These are phyloP conservation scores for Dalechampia spathulata DNA, from an alignment of 441 rosid species.

Conservation along the genomic window DNA sequence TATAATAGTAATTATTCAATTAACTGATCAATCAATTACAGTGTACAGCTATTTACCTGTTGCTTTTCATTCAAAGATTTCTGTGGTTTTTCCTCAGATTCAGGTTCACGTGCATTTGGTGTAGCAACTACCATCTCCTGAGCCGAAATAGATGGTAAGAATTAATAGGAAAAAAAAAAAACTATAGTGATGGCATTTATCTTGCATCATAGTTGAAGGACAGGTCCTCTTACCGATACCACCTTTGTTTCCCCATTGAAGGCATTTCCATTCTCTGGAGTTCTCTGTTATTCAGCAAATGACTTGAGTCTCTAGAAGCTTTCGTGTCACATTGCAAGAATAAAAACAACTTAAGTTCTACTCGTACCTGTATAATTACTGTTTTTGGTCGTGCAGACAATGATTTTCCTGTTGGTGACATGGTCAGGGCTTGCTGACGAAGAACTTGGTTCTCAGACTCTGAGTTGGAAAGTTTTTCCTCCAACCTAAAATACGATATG, in stretches of 20 bases:
- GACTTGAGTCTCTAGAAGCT: slow-evolving; percentile 20
- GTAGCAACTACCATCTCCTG: slow-evolving; percentile 58
- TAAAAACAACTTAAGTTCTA: slow-evolving; percentile 7
- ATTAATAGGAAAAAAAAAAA: too few relatives aligned
- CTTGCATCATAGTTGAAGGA: not conserved
- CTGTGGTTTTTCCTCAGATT: slow-evolving; percentile 98
- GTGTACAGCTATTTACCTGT: slow-evolving; percentile 47
- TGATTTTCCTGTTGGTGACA: slow-evolving; percentile 91
- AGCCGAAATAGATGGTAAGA: slow-evolving; percentile 12
- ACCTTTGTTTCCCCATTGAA: slow-evolving; percentile 72
- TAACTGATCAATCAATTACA: not conserved
- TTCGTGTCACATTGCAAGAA: slow-evolving; percentile 8
- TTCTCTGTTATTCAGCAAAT: slow-evolving; percentile 45
- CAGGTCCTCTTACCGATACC: slow-evolving; percentile 41
- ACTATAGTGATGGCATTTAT: too few relatives aligned
- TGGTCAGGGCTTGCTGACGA: slow-evolving; percentile 94
- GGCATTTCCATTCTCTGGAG: slow-evolving; percentile 78
- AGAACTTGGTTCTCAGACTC: slow-evolving; percentile 99
- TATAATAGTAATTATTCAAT: not conserved
- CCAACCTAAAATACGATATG: slow-evolving; percentile 47
- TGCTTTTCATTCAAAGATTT: slow-evolving; percentile 95
- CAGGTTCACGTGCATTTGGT: slow-evolving; percentile 62
- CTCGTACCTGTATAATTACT: slow-evolving; percentile 59
- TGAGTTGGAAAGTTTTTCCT: slow-evolving; percentile 93
- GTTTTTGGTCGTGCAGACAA: slow-evolving; percentile 65